Conservation (phyloP, 116 monocot species). For the Iris pallida region DNA sequence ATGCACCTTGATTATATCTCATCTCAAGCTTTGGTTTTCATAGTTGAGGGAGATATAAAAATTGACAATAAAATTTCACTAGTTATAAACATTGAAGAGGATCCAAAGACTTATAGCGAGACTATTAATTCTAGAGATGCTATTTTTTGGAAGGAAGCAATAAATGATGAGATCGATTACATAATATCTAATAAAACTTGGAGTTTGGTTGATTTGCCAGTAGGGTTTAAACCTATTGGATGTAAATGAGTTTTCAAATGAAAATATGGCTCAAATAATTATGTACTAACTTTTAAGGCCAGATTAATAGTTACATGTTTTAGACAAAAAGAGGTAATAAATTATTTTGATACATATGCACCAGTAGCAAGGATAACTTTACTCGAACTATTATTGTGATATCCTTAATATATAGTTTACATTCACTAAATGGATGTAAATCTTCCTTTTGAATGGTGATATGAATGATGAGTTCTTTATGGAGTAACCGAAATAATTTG, state of each 20-base stretch:
- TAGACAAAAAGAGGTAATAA: neutral
- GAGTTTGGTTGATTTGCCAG: too few relatives aligned
- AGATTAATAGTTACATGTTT: neutral
- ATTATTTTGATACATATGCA: constrained; percentile 6
- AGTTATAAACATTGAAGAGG: too few relatives aligned
- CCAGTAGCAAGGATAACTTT: neutral
- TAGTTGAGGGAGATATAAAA: too few relatives aligned
- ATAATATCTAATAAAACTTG: too few relatives aligned
- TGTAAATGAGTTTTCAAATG: neutral
- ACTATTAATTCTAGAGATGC: too few relatives aligned
- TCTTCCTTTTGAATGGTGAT: neutral
- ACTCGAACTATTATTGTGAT: neutral
- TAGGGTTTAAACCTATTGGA: neutral
- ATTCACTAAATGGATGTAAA: constrained; percentile 4
- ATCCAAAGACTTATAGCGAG: too few relatives aligned
- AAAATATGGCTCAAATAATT: neutral
- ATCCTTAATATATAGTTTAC: neutral
- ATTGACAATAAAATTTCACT: too few relatives aligned
- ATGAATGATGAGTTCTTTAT: neutral
- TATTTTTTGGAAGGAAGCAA: too few relatives aligned
- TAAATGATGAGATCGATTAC: too few relatives aligned
- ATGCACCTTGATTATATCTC: too few relatives aligned
- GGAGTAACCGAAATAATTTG: neutral
- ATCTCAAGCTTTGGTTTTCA: too few relatives aligned
- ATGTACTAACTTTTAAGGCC: neutral